These are phyloP conservation scores for Jaltomata sinuosa DNA, from an alignment of 257 asterid species.

Conservation along the genomic window DNA sequence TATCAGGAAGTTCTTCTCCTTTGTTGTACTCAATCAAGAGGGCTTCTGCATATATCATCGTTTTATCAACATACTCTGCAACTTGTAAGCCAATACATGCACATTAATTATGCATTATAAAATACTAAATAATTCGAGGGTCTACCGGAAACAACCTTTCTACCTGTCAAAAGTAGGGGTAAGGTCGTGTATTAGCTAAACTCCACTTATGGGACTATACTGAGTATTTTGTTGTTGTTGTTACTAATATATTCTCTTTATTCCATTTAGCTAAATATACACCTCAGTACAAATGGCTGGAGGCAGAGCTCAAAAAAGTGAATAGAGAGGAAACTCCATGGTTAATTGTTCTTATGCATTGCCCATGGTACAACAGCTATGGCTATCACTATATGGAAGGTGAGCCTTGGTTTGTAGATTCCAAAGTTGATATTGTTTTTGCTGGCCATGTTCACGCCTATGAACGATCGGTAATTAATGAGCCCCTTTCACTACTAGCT, in stretches of 20 bases:
- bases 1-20: conserved; percentile 58
- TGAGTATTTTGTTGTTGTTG: too few species aligned
- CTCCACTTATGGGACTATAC: too few species aligned
- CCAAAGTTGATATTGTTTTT: conserved; percentile 73
- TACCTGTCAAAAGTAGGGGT: too few species aligned
- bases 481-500: background rate
- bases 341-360: conserved; percentile 75
- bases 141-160: too few species aligned
- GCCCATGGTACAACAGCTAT: conserved; percentile 93
- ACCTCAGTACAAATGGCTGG: conserved; percentile 68
- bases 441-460: conserved; percentile 92
- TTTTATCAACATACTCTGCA: conserved; percentile 75
- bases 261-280: conserved; percentile 50
- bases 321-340: conserved; percentile 80
- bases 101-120: background rate
- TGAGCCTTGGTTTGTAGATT: conserved; percentile 57
- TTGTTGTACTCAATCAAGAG: conserved; percentile 62
- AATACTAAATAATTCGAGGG: background rate
- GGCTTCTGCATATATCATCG: conserved; percentile 37
- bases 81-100: conserved; percentile 40
- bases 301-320: conserved; percentile 54
- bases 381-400: conserved; percentile 77
- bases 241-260: too few species aligned
- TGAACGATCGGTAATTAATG: conserved; percentile 57
- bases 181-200: too few species aligned